Evolutionary conservation across 1,284 basidiomycete species (phyloP).

Genomic region (Leccinum subrobustum): DNA sequence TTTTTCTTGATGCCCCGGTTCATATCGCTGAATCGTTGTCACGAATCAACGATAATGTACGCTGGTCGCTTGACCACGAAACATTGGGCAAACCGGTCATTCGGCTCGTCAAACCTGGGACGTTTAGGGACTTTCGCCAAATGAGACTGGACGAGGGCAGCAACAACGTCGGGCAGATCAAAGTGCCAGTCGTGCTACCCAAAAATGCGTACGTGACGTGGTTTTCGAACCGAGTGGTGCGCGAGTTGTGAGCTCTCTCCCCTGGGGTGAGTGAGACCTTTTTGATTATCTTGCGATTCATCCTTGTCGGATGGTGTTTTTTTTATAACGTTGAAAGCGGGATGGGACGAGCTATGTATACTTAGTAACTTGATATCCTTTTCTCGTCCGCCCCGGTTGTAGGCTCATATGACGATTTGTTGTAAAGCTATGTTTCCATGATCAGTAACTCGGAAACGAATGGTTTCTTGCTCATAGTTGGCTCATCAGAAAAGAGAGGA

Average conservation of each 20-base stretch:
- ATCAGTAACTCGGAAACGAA: neutral
- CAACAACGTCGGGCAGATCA: conserved; percentile 5
- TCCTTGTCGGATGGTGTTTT: neutral
- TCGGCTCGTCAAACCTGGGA: conserved; percentile 15
- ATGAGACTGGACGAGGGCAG: conserved; percentile 18
- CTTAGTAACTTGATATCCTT: neutral
- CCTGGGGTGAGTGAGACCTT: neutral
- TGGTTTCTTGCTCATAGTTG: neutral
- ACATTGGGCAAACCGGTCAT: conserved; percentile 13
- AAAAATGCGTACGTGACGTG: neutral
- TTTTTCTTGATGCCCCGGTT: neutral
- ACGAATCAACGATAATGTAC: conserved; percentile 5
- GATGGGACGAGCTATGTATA: neutral
- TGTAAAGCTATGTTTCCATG: neutral
- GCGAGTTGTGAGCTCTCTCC: neutral
- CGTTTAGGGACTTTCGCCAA: conserved; percentile 23
- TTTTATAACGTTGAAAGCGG: neutral
- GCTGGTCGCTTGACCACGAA: neutral
- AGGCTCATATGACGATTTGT: neutral
- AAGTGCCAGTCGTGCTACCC: neutral
- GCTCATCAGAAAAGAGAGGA: neutral
- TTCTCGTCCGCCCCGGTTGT: neutral
- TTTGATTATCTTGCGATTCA: neutral
- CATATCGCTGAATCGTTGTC: conserved; percentile 7
- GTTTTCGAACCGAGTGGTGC: neutral